Evolutionary conservation across 768 basidiomycete species (phyloP), one percentile per base, ranked within the genome.

Genomic region (Agaricus blazei): DNA sequence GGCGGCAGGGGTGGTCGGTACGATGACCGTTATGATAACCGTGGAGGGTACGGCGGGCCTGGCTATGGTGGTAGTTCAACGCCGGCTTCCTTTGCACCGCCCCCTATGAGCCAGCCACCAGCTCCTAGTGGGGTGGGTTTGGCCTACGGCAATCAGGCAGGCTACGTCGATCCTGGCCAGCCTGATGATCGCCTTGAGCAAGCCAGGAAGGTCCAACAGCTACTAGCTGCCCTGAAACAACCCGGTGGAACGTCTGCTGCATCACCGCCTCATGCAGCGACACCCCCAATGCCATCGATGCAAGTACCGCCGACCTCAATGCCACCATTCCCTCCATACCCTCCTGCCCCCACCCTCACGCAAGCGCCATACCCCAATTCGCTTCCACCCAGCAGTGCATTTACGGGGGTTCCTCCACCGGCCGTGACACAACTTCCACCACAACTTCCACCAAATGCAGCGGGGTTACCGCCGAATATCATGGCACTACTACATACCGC

Each of bases 171-270:
- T 24, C 48, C 12, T 40, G 15, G 7, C 4, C 72, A 77, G 40
- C 68, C 73, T 9, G 90, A 93, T 56, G 90, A 93, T 48, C 87
- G 92, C 11, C 74, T 95, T 19, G 93, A 95, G 63, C 89, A 93
- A 75, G 91, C 92, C 7, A 82, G 85, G 53, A 88, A 82, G 68
- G 90, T 94, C 8, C 92, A 93, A 65, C 88, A 92, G 78, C 72
- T 92, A 15, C 72, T 93, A 26, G 90, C 89, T 4, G 90, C 90
- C 11, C 70, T 92, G 45, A 91, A 93, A 63, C 86, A 88, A 56
- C 66, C 66, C 57, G 75, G 72, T 24, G 48, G 68, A 29, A 60
- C 71, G 11, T 61, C 71, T 3, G 59, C 72, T 40, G 66, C 77
- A 24, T 67, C 78, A 12, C 68, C 62, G 15, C 62, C 72, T 15